These are phyloP conservation scores for Penicillium brasilianum DNA, from an alignment of 2,329 filamentous ascomycete species.

Conservation along the genomic window DNA sequence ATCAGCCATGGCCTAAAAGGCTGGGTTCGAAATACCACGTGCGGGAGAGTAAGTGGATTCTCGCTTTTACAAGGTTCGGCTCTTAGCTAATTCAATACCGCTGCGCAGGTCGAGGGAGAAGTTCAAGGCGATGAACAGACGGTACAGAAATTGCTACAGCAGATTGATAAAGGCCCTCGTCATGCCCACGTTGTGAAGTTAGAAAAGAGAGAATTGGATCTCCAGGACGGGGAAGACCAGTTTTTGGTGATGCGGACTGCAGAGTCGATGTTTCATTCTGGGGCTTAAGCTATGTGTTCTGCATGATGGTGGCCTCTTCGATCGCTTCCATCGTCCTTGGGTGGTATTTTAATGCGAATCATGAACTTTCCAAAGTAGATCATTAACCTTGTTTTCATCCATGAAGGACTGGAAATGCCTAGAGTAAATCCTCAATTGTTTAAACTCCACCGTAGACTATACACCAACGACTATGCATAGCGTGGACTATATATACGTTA, in stretches of 20 bases:
- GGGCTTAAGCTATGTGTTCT: not conserved
- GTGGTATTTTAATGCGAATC: not conserved
- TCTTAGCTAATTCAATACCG: not conserved
- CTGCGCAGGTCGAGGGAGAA: slow-evolving; percentile 79
- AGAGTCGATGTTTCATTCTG: slow-evolving; percentile 34
- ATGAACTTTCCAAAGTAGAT: not conserved
- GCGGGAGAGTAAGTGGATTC: slow-evolving; percentile 47
- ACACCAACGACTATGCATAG: no score
- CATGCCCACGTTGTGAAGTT: slow-evolving; percentile 75
- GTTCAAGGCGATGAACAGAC: slow-evolving; percentile 74
- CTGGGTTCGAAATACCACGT: slow-evolving; percentile 55
- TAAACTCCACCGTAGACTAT: no score
- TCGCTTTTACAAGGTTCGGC: not conserved
- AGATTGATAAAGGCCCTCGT: slow-evolving; percentile 75
- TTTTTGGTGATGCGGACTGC: slow-evolving; percentile 60
- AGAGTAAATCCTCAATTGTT: no score
- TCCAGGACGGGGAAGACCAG: slow-evolving; percentile 68
- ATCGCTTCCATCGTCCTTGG: not conserved
- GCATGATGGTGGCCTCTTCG: not conserved
- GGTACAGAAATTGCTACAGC: slow-evolving; percentile 72
- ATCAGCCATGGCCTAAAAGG: slow-evolving; percentile 52
- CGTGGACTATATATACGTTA: not conserved
- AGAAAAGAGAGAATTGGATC: slow-evolving; percentile 69
- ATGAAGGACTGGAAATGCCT: no score
- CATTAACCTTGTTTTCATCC: no score